Evolutionary conservation across 1,284 basidiomycete genomes (phyloP).

Genomic region (Apiotrichum gamsii): DNA sequence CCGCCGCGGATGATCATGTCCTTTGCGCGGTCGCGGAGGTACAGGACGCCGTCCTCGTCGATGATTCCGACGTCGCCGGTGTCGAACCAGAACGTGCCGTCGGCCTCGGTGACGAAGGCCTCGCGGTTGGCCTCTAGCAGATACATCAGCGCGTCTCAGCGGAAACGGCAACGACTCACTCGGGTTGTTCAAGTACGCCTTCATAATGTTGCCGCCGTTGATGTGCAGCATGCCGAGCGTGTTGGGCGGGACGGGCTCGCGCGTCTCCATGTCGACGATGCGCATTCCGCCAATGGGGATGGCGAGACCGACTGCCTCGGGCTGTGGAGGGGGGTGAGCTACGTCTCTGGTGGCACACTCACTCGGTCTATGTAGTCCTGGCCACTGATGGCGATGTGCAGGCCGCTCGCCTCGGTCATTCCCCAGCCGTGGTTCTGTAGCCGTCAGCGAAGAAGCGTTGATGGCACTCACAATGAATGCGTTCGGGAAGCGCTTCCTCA

Average conservation of each 20-base stretch:
- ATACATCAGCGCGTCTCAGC: too few species aligned
- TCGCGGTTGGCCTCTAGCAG: conserved; percentile 13
- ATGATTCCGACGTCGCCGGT: conserved; percentile 38
- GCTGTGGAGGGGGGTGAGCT: background rate
- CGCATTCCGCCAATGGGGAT: conserved; percentile 34
- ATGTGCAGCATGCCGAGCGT: conserved; percentile 31
- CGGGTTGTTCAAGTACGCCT: conserved; percentile 28
- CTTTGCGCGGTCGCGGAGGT: conserved; percentile 18
- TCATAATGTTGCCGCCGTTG: conserved; percentile 41
- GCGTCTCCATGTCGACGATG: conserved; percentile 31
- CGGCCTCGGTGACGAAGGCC: conserved; percentile 17
- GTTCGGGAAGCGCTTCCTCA: conserved; percentile 28
- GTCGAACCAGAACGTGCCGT: conserved; percentile 45
- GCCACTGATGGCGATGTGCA: conserved; percentile 9
- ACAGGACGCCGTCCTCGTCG: conserved; percentile 36
- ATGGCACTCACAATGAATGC: conserved; percentile 3
- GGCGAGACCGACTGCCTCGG: conserved; percentile 24
- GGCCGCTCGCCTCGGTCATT: conserved; percentile 11
- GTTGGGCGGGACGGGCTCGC: conserved; percentile 19
- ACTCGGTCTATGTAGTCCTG: conserved; percentile 28
- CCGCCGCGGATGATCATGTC: conserved; percentile 43
- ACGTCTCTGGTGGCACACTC: too few species aligned
- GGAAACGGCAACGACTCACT: conserved; percentile 1
- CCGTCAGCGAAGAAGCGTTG: too few species aligned
- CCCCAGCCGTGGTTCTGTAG: conserved; percentile 14